phyloP scores from a whole-genome alignment of 352 stramenopile genomes.

The Phytophthora constricta region DNA sequence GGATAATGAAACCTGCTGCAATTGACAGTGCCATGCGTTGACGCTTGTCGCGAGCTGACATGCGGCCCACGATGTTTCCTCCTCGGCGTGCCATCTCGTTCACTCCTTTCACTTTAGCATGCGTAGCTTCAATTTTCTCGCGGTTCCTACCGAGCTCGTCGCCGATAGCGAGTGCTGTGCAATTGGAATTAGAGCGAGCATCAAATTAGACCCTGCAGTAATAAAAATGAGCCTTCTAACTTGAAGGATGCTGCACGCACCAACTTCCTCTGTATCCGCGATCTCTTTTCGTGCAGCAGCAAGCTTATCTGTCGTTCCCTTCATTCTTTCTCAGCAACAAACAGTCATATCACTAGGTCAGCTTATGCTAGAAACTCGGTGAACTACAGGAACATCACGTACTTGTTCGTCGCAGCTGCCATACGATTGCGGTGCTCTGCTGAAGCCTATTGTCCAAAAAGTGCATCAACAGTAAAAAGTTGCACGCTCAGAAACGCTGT shows the following conservation, averaged over 20 bases:
- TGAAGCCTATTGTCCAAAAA: slow-evolving; percentile 51
- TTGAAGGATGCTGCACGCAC: slow-evolving; percentile 39
- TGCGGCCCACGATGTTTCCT: slow-evolving; percentile 84
- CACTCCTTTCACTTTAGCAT: slow-evolving; percentile 84
- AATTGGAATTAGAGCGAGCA: neutral
- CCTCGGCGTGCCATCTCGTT: slow-evolving; percentile 87
- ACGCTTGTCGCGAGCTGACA: slow-evolving; percentile 86
- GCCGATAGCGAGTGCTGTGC: slow-evolving; percentile 83
- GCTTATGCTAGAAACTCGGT: neutral
- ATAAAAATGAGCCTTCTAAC: neutral
- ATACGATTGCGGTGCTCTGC: slow-evolving; percentile 79
- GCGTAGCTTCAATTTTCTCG: slow-evolving; percentile 86
- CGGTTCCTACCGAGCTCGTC: slow-evolving; percentile 85
- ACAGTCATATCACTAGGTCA: neutral
- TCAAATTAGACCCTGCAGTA: neutral
- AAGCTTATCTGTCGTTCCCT: slow-evolving; percentile 83
- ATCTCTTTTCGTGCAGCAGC: slow-evolving; percentile 82
- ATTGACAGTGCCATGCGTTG: slow-evolving; percentile 74
- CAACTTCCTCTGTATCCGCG: slow-evolving; percentile 87
- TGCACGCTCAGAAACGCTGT: neutral
- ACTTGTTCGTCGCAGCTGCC: slow-evolving; percentile 86
- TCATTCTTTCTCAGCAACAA: slow-evolving; percentile 59
- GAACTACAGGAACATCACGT: slow-evolving; percentile 10
- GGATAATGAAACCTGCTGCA: slow-evolving; percentile 78
- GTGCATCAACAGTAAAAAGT: neutral